Evolutionary conservation across 2,329 filamentous ascomycete species (phyloP).

Genomic region (Diaporthe nobilis): DNA sequence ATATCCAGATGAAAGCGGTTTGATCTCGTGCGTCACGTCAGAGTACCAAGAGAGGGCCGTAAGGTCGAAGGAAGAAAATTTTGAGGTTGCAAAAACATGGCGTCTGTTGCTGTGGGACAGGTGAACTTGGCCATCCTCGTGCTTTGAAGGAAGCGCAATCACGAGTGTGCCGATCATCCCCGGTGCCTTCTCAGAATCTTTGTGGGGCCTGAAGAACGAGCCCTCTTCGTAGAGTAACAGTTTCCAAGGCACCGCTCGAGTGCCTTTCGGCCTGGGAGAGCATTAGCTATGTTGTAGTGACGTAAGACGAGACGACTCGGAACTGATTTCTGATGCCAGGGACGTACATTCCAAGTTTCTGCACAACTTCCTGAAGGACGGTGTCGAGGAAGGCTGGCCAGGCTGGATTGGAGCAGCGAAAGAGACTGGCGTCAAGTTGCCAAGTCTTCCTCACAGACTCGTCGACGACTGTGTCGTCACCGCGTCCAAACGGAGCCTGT

Average conservation of each 20-base stretch:
- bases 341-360: slow-evolving; percentile 23
- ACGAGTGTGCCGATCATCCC: slow-evolving; percentile 64
- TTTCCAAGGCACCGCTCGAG: slow-evolving; percentile 56
- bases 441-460: slow-evolving; percentile 53
- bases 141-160: slow-evolving; percentile 60
- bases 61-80: slow-evolving; percentile 49
- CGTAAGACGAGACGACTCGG: slow-evolving; percentile 39
- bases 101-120: slow-evolving; percentile 44
- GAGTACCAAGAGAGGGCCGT: slow-evolving; percentile 59
- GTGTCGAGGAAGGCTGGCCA: slow-evolving; percentile 49
- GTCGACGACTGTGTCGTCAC: slow-evolving; percentile 52
- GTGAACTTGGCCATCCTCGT: slow-evolving; percentile 59
- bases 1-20: slow-evolving; percentile 57
- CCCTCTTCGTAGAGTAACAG: slow-evolving; percentile 62
- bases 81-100: slow-evolving; percentile 49
- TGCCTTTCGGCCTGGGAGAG: slow-evolving; percentile 48
- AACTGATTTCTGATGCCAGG: too few species aligned
- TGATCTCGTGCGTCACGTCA: slow-evolving; percentile 63
- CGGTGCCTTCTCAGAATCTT: slow-evolving; percentile 59
- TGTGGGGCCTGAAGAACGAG: slow-evolving; percentile 61
- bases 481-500: slow-evolving; percentile 55
- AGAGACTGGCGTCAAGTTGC: slow-evolving; percentile 54
- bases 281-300: slow-evolving; percentile 44
- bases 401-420: slow-evolving; percentile 53
- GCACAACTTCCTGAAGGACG: neutral